These are phyloP conservation scores for Rhodotorula toruloides DNA, from an alignment of 768 basidiomycete species.

Conservation along the genomic window DNA sequence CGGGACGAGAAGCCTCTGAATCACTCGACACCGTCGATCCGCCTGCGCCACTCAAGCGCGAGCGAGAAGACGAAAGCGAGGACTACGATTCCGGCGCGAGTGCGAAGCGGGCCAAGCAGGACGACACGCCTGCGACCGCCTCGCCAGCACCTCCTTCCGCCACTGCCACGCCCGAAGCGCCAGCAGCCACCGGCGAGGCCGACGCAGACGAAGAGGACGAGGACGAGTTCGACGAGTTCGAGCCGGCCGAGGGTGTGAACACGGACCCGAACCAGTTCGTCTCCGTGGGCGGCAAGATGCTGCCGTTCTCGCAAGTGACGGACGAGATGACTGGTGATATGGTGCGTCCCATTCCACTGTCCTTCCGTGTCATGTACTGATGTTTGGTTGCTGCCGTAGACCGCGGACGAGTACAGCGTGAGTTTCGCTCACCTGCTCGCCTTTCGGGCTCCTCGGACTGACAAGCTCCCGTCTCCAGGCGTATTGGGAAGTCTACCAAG, in stretches of 20 bases:
- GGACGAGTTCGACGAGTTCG: constrained; percentile 34
- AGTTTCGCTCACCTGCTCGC: background rate
- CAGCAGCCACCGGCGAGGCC: background rate
- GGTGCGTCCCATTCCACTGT: constrained; percentile 2
- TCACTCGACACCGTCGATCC: background rate
- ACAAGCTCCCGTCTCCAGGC: background rate
- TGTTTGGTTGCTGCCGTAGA: background rate
- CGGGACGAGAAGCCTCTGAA: constrained; percentile 3
- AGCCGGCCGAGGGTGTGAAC: constrained; percentile 40
- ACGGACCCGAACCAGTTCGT: constrained; percentile 40
- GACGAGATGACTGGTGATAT: constrained; percentile 57
- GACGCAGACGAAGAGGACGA: constrained; percentile 29
- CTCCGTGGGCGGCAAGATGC: constrained; percentile 64
- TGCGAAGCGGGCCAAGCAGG: constrained; percentile 18
- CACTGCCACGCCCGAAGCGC: background rate
- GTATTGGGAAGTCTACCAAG: constrained; percentile 31
- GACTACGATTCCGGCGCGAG: constrained; percentile 49
- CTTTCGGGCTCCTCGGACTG: background rate
- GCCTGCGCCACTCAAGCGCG: background rate
- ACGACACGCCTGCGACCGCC: background rate
- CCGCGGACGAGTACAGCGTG: constrained; percentile 32
- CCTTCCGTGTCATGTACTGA: background rate
- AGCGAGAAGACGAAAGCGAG: constrained; percentile 33
- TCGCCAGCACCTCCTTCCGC: too few relatives aligned
- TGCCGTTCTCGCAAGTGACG: constrained; percentile 72